Evolutionary conservation across 768 basidiomycete genomes (phyloP), one percentile per base, ranked within the genome.

Genomic region (Boletus fagicola): DNA sequence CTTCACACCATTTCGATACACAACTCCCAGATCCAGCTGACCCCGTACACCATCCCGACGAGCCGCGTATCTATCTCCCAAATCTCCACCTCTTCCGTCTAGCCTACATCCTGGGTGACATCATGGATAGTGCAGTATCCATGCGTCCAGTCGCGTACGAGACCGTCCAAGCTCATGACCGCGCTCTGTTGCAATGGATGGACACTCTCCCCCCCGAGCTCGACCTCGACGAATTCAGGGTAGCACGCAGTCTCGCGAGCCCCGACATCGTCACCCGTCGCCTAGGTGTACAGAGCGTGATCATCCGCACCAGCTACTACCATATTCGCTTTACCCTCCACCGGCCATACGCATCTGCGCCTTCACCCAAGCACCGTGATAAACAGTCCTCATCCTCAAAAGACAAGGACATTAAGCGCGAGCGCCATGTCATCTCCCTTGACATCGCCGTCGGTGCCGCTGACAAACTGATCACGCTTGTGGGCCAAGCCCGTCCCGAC

Each of bases 261-360:
- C 72, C 79, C 2, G 78, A 83, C 60, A 77, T 79, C 15, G 68
- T 79, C n/a, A 77, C 77, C 20, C 83, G 88, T 53, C 81, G 91
- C 52, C 68, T 85, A 22, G 91, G 87, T 33, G 88, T 92, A 16
- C 90, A 92, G 69, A 88, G 88, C 68, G 85, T 92, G 42, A 87
- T 90, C 65, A 83, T 90, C 58, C 85, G 87, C 54, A 84, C 84
- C 4, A 85, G 87, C 43, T 90, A 84, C 72, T 83, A 87, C 65
- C 89, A 92, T 70, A 88, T 92, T 62, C 88, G 91, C 48, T 91
- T 93, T 68, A 88, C 88, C 30, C 82, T 93, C 43, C 90, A 93
- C 68, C 79, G 91, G 20, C 90, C 91, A 10, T 90, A 88, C 67
- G 86, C 86, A 33, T 65, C 71, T 9, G 48, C 62, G 16, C 64